phyloP scores from a whole-genome alignment of 495 filamentous ascomycete species.

The Hypoxylon rickii region DNA sequence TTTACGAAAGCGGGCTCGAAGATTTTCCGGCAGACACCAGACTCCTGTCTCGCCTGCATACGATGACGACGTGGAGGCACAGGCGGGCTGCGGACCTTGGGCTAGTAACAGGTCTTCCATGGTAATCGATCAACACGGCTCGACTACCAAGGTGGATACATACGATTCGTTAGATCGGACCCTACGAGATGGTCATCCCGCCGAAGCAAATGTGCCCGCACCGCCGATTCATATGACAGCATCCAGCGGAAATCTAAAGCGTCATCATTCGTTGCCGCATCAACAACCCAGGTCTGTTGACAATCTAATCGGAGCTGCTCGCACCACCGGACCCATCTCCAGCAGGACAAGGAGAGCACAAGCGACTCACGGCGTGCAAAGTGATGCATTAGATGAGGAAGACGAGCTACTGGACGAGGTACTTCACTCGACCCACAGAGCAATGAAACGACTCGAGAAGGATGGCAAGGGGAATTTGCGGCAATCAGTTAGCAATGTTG shows the following conservation, averaged over 20 bases:
- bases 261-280: slow-evolving; percentile 78
- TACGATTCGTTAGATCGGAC: slow-evolving; percentile 78
- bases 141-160: slow-evolving; percentile 62
- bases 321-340: slow-evolving; percentile 67
- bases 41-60: slow-evolving; percentile 69
- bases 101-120: slow-evolving; percentile 81
- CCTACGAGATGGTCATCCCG: slow-evolving; percentile 67
- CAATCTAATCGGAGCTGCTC: slow-evolving; percentile 59
- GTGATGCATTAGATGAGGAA: slow-evolving; percentile 95
- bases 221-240: slow-evolving; percentile 59
- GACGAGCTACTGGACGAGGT: slow-evolving; percentile 93
- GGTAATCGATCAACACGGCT: slow-evolving; percentile 67
- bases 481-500: slow-evolving; percentile 62
- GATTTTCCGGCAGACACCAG: slow-evolving; percentile 89
- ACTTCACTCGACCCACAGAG: slow-evolving; percentile 53
- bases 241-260: slow-evolving; percentile 58
- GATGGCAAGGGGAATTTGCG: slow-evolving; percentile 55
- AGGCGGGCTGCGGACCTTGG: slow-evolving; percentile 90
- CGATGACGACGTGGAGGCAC: slow-evolving; percentile 84
- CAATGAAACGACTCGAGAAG: slow-evolving; percentile 56
- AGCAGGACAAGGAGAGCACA: slow-evolving; percentile 83
- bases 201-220: slow-evolving; percentile 62
- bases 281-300: slow-evolving; percentile 68
- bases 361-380: slow-evolving; percentile 75
- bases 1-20: slow-evolving; percentile 87